Percentiles rank a stretch among this genome's conserved stretches.
These are phyloP conservation scores for Ustilago tritici DNA, from an alignment of 1,284 basidiomycete species.

Conservation along the genomic window DNA sequence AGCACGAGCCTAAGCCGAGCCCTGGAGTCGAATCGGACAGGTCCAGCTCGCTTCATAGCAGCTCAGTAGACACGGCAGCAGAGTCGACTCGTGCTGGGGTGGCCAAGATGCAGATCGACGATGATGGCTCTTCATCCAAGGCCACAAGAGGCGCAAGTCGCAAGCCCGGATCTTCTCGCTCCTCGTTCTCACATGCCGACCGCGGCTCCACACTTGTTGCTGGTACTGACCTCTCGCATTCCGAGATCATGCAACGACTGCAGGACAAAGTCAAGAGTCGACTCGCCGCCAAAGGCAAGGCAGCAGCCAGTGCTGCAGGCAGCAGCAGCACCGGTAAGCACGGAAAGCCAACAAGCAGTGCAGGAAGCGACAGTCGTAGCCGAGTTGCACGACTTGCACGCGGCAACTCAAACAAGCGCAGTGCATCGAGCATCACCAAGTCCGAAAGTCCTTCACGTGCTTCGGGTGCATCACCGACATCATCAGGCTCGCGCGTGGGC, in stretches of 20 bases:
- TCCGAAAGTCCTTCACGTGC: constrained; percentile 3
- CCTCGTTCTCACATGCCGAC: constrained; percentile 30
- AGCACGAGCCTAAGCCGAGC: background rate
- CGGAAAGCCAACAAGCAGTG: background rate
- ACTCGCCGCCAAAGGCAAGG: constrained; percentile 40
- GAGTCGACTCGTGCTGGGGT: constrained; percentile 33
- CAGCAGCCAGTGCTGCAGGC: background rate
- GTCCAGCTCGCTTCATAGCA: constrained; percentile 11
- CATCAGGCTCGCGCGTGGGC: background rate
- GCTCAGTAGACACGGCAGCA: constrained; percentile 29
- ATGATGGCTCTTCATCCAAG: constrained; percentile 5
- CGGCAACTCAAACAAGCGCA: constrained; percentile 25
- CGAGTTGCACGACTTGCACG: background rate
- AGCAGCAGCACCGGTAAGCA: background rate
- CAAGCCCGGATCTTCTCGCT: constrained; percentile 24
- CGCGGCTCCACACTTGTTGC: constrained; percentile 18
- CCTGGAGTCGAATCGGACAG: constrained; percentile 3
- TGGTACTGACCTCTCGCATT: constrained; percentile 37
- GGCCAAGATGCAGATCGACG: constrained; percentile 46
- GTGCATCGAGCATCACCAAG: constrained; percentile 13
- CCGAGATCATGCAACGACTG: constrained; percentile 48
- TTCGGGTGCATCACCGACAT: constrained; percentile 7
- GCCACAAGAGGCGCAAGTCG: background rate
- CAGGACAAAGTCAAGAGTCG: constrained; percentile 45
- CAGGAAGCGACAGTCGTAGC: background rate